A percentile compares a stretch with the other conserved stretches of the same genome.
These are phyloP conservation scores for Botrytis cinerea DNA, from an alignment of 2,329 filamentous ascomycete genomes.

Conservation along the genomic window DNA sequence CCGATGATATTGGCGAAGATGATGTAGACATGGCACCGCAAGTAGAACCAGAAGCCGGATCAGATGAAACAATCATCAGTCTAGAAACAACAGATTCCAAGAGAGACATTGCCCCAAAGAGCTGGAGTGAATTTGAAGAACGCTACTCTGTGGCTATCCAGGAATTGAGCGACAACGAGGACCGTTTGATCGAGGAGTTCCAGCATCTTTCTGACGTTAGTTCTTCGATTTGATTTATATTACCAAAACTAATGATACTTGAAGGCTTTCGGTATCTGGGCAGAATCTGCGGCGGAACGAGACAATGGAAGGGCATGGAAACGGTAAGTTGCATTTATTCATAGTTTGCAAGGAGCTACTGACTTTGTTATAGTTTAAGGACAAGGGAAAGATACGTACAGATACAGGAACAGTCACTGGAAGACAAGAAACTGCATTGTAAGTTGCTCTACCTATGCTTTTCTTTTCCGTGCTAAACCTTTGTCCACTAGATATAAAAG, in stretches of 20 bases:
- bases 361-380: conserved; percentile 58
- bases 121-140: conserved; percentile 74
- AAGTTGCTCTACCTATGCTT: conserved; percentile 43
- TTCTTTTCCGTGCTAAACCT: conserved; percentile 28
- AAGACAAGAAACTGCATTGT: conserved; percentile 80
- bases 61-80: conserved; percentile 1
- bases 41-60: neutral
- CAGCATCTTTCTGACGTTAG: conserved; percentile 57
- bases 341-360: conserved; percentile 19
- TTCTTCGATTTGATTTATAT: neutral
- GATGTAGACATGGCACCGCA: neutral
- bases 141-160: conserved; percentile 68
- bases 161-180: conserved; percentile 64
- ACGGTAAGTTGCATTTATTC: conserved; percentile 52
- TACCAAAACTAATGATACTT: conserved; percentile 6
- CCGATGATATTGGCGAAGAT: neutral
- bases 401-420: conserved; percentile 69
- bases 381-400: conserved; percentile 78
- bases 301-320: conserved; percentile 79
- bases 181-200: conserved; percentile 66
- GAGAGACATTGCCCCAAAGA: conserved; percentile 48
- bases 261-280: conserved; percentile 83
- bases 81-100: conserved; percentile 1
- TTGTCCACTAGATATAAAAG: conserved; percentile 50
- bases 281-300: conserved; percentile 66